Base-by-base conservation (phyloP, 2,329 filamentous ascomycete genomes). In the Beauveria scarabaeidicola region DNA sequence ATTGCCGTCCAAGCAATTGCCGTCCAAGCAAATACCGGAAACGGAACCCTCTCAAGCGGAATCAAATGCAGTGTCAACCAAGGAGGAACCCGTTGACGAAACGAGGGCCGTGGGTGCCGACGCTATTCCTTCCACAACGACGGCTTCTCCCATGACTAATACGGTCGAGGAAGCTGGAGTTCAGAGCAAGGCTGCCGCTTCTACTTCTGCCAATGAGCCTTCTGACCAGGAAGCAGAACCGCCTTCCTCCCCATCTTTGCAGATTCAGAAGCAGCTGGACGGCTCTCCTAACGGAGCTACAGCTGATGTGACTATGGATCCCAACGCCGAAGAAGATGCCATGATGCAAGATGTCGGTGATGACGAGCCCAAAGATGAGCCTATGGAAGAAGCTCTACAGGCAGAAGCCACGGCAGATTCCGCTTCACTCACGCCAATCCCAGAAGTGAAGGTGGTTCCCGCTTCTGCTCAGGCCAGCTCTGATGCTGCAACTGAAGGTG, bases 401-500 rank as follows among this genome's bases (percentile, higher is more conserved):
- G 58, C 23, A 47, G 27, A 51, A n/a, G 17, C 19, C 17, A 23
- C n/a, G 11, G 29, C 29, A 9, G 41, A 47, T 2, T 17, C 11
- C 8, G 23, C 15, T 29, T 23, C 27, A n/a, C 38, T 29, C 17
- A 43, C 32, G 6, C 15, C 43, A 7, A 32, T 23, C 21, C 5
- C 23, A 23, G 46, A 52, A 52, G 48, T 59, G 11, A n/a, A 53
- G n/a, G n/a, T 43, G 6, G 23, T 51, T 15, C 36, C 50, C 9
- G 38, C 53, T 21, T 43, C 57, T 8, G 11, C 32, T 0, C 19
- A 38, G n/a, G 41, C 38, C 15, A 21, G n/a, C 19, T 53, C 54
- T 19, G 55, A 63, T 3, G 56, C 61, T 15, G 21, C 32, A 13
- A 58, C 62, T 55, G 32, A 54, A 11, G 36, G 25, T 29, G 41